Evolutionary conservation across 2,329 filamentous ascomycete species (phyloP).

Genomic region (Aspergillus caelatus): DNA sequence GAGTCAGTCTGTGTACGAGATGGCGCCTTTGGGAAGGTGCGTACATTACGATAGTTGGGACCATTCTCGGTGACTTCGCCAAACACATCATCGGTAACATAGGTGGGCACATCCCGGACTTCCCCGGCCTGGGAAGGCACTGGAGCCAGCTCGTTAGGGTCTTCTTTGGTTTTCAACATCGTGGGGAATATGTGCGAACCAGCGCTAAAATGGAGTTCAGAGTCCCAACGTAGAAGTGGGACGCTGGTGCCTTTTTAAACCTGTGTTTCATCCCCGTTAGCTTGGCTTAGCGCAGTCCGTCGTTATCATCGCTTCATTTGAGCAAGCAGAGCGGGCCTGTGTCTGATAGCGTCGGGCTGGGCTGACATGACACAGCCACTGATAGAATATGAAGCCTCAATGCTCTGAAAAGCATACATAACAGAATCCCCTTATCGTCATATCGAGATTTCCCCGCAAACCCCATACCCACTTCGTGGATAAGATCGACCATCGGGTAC

Average conservation of each 20-base stretch:
- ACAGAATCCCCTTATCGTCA: not conserved
- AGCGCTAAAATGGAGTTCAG: not conserved
- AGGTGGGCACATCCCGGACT: not conserved
- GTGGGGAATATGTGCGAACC: not conserved
- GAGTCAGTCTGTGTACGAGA: not conserved
- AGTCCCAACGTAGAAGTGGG: not conserved
- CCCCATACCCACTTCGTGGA: not conserved
- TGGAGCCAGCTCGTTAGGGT: not conserved
- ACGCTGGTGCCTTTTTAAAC: not conserved
- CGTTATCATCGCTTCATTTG: not conserved
- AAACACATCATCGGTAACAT: slow-evolving; percentile 35
- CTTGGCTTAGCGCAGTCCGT: not conserved
- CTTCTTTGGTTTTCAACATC: not conserved
- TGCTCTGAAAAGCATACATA: not conserved
- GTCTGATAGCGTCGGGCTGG: not conserved
- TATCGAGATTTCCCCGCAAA: not conserved
- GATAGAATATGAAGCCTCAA: not conserved
- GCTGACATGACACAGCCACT: not conserved
- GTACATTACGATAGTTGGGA: slow-evolving; percentile 37
- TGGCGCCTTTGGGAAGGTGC: not conserved
- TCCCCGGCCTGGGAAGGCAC: not conserved
- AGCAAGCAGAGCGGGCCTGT: not conserved
- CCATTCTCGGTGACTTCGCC: slow-evolving; percentile 37
- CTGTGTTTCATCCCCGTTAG: not conserved
- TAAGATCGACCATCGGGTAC: not conserved